phyloP scores from a whole-genome alignment of 495 filamentous ascomycete species.

The Ramalina peruviana region DNA sequence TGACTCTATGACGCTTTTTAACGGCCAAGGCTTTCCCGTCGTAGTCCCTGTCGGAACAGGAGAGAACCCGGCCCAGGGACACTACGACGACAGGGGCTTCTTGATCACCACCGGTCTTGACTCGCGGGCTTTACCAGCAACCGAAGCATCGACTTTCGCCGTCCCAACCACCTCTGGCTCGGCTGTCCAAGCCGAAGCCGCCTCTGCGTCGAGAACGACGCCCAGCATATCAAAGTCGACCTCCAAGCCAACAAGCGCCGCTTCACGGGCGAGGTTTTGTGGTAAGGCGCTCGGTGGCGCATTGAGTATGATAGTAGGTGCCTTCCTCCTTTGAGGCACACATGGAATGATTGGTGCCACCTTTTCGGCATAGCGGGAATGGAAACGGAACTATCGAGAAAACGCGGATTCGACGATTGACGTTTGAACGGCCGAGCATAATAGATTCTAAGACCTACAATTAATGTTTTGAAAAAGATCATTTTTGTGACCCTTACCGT shows the following conservation, averaged over 20 bases:
- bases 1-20: conserved; percentile 28
- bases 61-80: conserved; percentile 16
- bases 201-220: not conserved
- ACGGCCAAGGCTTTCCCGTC: conserved; percentile 30
- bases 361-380: not conserved
- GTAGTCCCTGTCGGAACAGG: conserved; percentile 23
- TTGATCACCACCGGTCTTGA: conserved; percentile 20
- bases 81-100: conserved; percentile 29
- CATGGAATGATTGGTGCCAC: not conserved
- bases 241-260: not conserved
- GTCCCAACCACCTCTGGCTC: not conserved
- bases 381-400: not conserved
- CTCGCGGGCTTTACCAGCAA: conserved; percentile 5
- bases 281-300: not conserved
- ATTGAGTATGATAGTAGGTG: not conserved
- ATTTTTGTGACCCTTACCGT: too few species aligned
- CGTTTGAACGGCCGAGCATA: too few species aligned
- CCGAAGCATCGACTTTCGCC: conserved; percentile 3
- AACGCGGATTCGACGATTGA: too few species aligned
- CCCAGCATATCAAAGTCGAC: not conserved
- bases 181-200: not conserved
- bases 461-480: too few species aligned
- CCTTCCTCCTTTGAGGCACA: not conserved
- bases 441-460: too few species aligned
- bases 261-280: not conserved